Evolutionary conservation across 768 basidiomycete genomes (phyloP), one percentile per base, ranked within the genome.

Genomic region (Mycena galopus): DNA sequence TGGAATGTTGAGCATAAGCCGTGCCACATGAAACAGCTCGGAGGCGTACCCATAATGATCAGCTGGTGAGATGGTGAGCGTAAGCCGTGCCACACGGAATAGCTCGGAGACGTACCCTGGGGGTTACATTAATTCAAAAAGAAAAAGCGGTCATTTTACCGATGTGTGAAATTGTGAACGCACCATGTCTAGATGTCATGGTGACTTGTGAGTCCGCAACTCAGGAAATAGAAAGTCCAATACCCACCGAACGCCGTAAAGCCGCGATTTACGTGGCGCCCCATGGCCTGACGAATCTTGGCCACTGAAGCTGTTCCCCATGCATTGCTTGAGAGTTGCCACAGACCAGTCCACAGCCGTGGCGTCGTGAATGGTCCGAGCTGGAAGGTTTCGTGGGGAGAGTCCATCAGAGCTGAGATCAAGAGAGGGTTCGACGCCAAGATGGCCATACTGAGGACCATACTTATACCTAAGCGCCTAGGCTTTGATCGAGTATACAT

Each of bases 1-100:
- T n/a, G 69, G 67, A 19, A 30, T 60, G 33, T 58, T 57, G 50
- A 53, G 37, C 7, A 47, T 8, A 44, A 39, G 58, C n/a, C 8
- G 23, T 50, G 32, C 17, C 44, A 42, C 14, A 29, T 39, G 51
- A 66, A 57, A 65, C n/a, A 60, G n/a, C n/a, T n/a, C n/a, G n/a
- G n/a, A 33, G 35, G 23, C 79, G 59, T 73, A 83, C 21, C 94
- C 94, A 84, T 96, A 96, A 82, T 96, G 95, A 83, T 96, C 94
- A 75, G 94, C 94, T 94, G 73, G 8, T n/a, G 69, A 65, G n/a
- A 30, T 60, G 33, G 60, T 57, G 50, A 53, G 37, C 7, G 35
- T 8, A 44, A 39, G 58, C n/a, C 8, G 23, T 50, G 32, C 17
- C 44, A 42, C 14, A 29, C 30, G 51, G 65, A 57, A 65, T 19